Percentiles rank a stretch among this genome's conserved stretches.
Conservation (phyloP, 148 eudicot species). For the Rhododendron kiyosumense region DNA sequence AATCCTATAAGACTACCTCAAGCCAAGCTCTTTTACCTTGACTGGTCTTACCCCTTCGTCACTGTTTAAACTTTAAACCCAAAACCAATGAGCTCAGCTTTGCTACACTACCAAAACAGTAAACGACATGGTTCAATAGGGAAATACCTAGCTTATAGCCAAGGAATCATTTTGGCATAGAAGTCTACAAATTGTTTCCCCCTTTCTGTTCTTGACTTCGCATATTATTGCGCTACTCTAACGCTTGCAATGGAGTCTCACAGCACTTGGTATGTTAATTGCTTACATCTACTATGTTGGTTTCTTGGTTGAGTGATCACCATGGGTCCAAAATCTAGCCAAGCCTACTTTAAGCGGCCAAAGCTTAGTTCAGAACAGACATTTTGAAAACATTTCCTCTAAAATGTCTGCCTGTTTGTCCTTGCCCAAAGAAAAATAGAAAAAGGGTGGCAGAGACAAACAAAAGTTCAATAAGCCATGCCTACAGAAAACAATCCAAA, state of each 20-base stretch:
- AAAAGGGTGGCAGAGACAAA: background rate
- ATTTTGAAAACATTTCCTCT: background rate
- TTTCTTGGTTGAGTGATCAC: background rate
- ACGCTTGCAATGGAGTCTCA: background rate
- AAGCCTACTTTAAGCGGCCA: background rate
- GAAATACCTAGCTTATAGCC: background rate
- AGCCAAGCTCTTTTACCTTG: background rate
- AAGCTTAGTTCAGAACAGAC: background rate
- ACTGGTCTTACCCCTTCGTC: background rate
- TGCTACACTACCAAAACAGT: background rate
- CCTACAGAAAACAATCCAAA: background rate
- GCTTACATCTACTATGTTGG: background rate
- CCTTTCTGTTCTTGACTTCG: background rate
- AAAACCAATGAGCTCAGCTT: background rate
- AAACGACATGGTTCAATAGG: background rate
- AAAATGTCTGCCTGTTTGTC: background rate
- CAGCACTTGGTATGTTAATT: background rate
- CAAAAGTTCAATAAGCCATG: background rate
- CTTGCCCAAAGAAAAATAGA: background rate
- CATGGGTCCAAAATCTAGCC: background rate
- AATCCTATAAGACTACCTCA: background rate
- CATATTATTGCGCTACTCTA: background rate
- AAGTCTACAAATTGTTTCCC: background rate
- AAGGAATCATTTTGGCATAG: background rate
- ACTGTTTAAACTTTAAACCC: background rate